Base-by-base conservation (phyloP, 225 moss, liverwort and hornwort genomes). In the Neckera pumila region DNA sequence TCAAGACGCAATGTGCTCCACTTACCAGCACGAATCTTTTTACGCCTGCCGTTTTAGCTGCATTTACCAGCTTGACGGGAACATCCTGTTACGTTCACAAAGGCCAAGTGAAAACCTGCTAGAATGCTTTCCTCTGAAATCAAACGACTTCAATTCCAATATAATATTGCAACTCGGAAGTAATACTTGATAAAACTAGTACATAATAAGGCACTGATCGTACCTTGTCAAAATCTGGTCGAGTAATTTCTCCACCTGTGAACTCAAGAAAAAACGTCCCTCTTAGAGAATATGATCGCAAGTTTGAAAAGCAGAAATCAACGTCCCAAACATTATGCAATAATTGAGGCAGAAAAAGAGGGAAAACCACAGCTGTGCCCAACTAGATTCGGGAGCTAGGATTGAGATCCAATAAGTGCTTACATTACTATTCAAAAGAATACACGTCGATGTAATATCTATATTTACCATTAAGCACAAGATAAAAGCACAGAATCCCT, bases 1-100 rank as follows among this genome's bases (percentile, higher is more conserved):
- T 85, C 56, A 70, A 80, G 69, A 67, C 18, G 66, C 66, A 76
- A 47, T 25, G 69, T 75, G 76, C 67, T 90, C 66, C 66, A 88
- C 92, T 88, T 93, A 97, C 96, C 97, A 98, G 81, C 27, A 98
- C 90, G 82, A 98, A 93, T 90, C 98, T 93, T 63, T 94, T 93
- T 54, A 97, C 95, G 82, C 95, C 97, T 79, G 93, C 94, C 56
- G 89, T 93, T 92, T 94, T 95, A 49, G 96, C 97, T 89, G 95
- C 97, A 91, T 92, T 94, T 54, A 97, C 92, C 65, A 98, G 88
- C 86, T 97, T 97, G 90, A 93, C 92, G 28, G 95, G 93, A 59
- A 96, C 95, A 83, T 95, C 89, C 97, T 97, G 92, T 83, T 57
- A 88, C 82, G 76, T 64, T 81, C 87, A 86, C 47, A 78, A 79